Evolutionary conservation across 345 rosid genomes (phyloP), one percentile per base, ranked within the genome.

Genomic region (Capsella bursapastoris): DNA sequence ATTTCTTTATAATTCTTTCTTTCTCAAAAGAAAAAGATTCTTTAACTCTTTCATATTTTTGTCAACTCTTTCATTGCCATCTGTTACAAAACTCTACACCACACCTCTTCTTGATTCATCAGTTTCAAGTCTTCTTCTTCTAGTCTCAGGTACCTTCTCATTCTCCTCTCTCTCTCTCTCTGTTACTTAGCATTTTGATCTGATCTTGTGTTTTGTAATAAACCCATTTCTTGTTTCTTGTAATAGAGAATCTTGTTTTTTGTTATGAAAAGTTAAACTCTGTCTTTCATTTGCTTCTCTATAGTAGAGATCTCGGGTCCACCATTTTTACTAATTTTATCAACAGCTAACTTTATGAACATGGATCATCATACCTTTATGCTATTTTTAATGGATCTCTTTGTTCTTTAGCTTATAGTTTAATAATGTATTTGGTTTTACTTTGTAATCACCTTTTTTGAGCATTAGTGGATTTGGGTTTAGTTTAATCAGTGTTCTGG

Each of bases 21-120:
- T 50, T 35, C 27, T 48, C 5, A 38, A 31, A 10, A 57, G 57
- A 37, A 41, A 74, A 22, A 68, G 50, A 35, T 38, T 57, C 41
- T 15, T 47, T 34, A 37, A 49, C 49, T n/a, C 57, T 51, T 73
- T 34, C 12, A 44, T 38, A 28, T 57, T 28, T 15, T 61, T 59
- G 62, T 77, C 67, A 64, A 59, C 75, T 77, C 75, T 63, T 8
- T 8, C 51, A 52, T 35, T 75, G 79, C 74, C 79, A 68, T 75
- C 53, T 75, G 79, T 60, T 75, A 8, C 79, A 68, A 22, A 67
- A 43, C 35, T 45, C 25, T 11, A 34, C 6, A 34, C 37, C 37
- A 7, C 55, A 73, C 28, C 43, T 73, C 45, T 37, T 41, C 51
- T 22, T 74, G 72, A 66, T 40, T 61, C 22, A 67, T 65, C 78